Evolutionary conservation across 345 rosid species (phyloP), one percentile per base, ranked within the genome.

Genomic region (Citrus sp.): DNA sequence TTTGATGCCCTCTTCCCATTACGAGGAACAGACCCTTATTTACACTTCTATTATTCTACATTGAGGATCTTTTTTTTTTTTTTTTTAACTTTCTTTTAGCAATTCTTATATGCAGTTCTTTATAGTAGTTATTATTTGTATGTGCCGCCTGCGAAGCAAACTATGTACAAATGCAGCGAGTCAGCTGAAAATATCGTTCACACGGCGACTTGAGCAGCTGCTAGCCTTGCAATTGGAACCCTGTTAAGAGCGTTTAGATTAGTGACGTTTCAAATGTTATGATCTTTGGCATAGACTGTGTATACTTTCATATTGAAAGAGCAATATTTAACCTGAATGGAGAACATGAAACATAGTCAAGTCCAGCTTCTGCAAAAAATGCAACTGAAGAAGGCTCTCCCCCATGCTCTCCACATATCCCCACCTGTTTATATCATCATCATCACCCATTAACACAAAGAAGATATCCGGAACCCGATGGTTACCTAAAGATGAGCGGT

Each of bases 311-410:
- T 9, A 42, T 27, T 28, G 74, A 59, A 73, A 32, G 5, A n/a
- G 21, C 21, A 54, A 0, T 6, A 21, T 2, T 77, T 2, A n/a
- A 91, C 98, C 98, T 95, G 88, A 93, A 95, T 66, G 99, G 99
- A 54, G 99, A 95, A 74, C 99, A 95, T 9, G 99, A 95, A 74
- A 95, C 98, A 65, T 95, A 93, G 81, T 95, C 98, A 63, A 95
- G 87, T 81, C 99, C 99, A n/a, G 82, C 92, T 80, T 92, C 87
- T 56, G 92, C 90, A 72, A 95, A 92, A 87, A 95, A 93, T 37
- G 88, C 95, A 1, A 95, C 97, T n/a, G 98, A 93, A 2, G 94
- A 87, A 51, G 99, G 97, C 80, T 95, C 99, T 68, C 99, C 99
- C 4, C 99, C 96, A 46, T 95, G 99, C 91, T 95, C 99, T 77